Evolutionary conservation across 192 early-diverging fungal genomes (phyloP).

Genomic region (Borealophlyctis nickersoniae): DNA sequence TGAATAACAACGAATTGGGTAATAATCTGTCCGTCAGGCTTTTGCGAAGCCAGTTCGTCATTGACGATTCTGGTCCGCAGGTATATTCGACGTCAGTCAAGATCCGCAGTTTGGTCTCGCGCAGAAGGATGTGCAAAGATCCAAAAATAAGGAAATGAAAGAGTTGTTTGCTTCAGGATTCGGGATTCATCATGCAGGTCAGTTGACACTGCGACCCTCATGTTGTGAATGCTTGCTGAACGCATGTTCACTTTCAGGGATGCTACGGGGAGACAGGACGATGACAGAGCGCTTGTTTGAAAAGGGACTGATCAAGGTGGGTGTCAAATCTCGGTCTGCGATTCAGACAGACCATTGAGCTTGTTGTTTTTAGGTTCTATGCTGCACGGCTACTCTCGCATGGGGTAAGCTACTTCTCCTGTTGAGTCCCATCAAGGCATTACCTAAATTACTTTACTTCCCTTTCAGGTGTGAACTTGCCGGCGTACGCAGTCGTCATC

Average conservation of each 20-base stretch:
- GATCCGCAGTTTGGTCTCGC: conserved; percentile 48
- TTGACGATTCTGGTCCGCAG: conserved; percentile 3
- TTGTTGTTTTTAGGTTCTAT: conserved; percentile 63
- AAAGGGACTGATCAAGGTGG: conserved; percentile 70
- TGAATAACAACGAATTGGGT: conserved; percentile 55
- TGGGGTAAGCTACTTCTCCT: conserved; percentile 64
- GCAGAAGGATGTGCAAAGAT: conserved; percentile 64
- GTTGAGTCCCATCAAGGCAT: neutral
- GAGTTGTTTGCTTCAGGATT: conserved; percentile 84
- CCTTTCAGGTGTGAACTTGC: conserved; percentile 74
- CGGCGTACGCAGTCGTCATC: conserved; percentile 96
- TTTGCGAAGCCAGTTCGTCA: conserved; percentile 2
- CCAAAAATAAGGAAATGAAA: conserved; percentile 79
- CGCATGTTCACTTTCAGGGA: conserved; percentile 40
- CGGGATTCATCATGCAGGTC: conserved; percentile 92
- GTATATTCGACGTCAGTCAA: conserved; percentile 60
- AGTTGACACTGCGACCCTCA: neutral
- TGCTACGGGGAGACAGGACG: conserved; percentile 83
- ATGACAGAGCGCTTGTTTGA: conserved; percentile 89
- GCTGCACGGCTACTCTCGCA: conserved; percentile 96
- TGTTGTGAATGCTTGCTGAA: neutral
- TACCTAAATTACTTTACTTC: neutral
- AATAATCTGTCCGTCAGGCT: conserved; percentile 20
- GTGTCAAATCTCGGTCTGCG: conserved; percentile 1
- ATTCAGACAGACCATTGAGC: too few species aligned